Evolutionary conservation across 2,329 filamentous ascomycete species (phyloP), one percentile per base, ranked within the genome.

Genomic region (Calonectria hongkongensis): DNA sequence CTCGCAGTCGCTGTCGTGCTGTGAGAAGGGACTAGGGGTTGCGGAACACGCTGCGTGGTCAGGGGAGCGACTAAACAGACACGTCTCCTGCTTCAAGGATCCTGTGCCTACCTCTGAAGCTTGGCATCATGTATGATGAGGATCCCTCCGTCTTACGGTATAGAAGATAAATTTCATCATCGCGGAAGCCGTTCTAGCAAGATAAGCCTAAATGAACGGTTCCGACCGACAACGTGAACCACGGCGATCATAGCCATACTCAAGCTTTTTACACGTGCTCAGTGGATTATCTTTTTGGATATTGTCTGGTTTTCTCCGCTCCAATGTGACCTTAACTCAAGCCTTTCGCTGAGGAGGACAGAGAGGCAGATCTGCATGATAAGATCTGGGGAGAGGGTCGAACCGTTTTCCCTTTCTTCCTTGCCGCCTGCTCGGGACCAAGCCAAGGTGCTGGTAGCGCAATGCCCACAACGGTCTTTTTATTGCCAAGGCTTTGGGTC

Each of bases 81-180:
- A 48, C 36, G 18, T 33, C 51, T 47, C 9, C 36, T 43, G 65
- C 51, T 50, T 27, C 43, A 45, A 28, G 54, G 28, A 41, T 45
- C 28, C 27, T 9, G 41, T 47, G 65, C 51, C 50, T 63, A 21
- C 43, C 50, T 64, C 64, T 68, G 43, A 58, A 60, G 48, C 64
- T 68, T 71, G 69, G 69, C 47, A 66, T 62, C 68, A 62, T 62
- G 63, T 66, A 66, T 64, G 54, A 33, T 56, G 70, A 58, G 65
- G 56, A 68, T 71, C 64, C 30, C 43, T 65, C 41, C 65, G 41
- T 58, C 48, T 56, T 36, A 54, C 36, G 47, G 54, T 12, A 54
- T 45, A 62, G 64, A 39, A 63, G 36, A 56, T 41, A 73, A 60
- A 67, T 51, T 50, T 48, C 39, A 67, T 66, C 25, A 60, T 43